phyloP scores from a whole-genome alignment of 257 asterid species.

The Nicotiana paniculata region DNA sequence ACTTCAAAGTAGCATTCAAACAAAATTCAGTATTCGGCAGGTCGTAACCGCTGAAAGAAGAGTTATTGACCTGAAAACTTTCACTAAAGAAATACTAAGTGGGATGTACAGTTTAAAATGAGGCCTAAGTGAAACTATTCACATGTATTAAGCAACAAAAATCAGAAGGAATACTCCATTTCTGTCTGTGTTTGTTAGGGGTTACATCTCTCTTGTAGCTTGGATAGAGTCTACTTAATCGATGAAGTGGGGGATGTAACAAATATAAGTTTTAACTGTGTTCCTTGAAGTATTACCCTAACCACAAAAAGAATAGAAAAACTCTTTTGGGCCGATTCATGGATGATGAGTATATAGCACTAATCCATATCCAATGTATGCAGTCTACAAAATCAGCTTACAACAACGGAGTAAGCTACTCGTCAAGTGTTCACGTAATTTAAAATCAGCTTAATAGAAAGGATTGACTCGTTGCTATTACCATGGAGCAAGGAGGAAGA shows the following conservation, averaged over 20 bases:
- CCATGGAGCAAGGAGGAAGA: conserved; percentile 1
- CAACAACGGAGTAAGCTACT: background rate
- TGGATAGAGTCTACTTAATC: background rate
- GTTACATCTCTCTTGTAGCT: background rate
- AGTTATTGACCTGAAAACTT: background rate
- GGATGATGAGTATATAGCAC: background rate
- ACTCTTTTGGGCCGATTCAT: background rate
- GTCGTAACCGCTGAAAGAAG: conserved; percentile 3
- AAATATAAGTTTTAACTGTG: background rate
- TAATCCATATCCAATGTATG: background rate
- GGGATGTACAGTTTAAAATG: background rate
- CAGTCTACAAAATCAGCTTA: background rate
- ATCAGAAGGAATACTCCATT: background rate
- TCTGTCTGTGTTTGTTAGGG: background rate
- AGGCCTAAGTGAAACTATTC: background rate
- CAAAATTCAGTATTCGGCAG: background rate
- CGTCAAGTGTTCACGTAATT: background rate
- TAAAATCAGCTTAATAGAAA: background rate
- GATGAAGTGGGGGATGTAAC: background rate
- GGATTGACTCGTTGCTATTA: background rate
- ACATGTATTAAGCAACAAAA: background rate
- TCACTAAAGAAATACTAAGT: background rate
- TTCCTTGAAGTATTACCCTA: background rate
- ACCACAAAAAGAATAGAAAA: background rate
- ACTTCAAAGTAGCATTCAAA: conserved; percentile 5